Base-by-base conservation (phyloP, 495 filamentous ascomycete species). In the Daldinia concentrica region DNA sequence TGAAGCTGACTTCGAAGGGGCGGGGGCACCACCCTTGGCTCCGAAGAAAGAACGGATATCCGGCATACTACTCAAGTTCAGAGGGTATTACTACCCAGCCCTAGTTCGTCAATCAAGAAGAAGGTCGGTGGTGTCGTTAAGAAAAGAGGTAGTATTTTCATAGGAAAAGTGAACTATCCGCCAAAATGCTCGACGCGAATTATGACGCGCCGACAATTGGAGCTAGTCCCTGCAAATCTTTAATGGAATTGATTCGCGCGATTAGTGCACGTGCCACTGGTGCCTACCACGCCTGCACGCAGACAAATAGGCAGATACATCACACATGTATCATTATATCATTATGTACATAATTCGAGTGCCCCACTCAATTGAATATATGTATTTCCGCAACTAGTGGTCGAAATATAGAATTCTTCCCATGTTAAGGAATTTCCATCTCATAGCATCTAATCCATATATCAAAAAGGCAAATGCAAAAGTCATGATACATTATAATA, bases 31-130 rank as follows among this genome's bases (percentile, higher is more conserved):
- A 17, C 83, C 85, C 72, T 88, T 90, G 34, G 88, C 85, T 15
- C 87, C 87, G 79, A 97, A 95, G 74, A 95, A 97, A 71, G 80
- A 90, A 58, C 93, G 83, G 66, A 96, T 96, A 83, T 96, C 93
- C 66, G 92, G 87, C 91, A 93, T 94, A 39, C 41, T 70, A 69
- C 50, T 37, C 6, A 26, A 50, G 6, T 19, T n/a, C 19, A 24
- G 43, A 22, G 43, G 9, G 14, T 22, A 55, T 27, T 37, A n/a
- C 14, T 26, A 6, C 1, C 22, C 26, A 26, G 32, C 34, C 12
- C 6, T 12, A 22, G 7, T 17, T 19, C 6, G 9, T 17, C n/a
- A 7, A 61, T 60, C 17, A 64, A 64, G 19, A 8, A 37, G 27
- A 37, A 60, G 4, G 34, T 19, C 2, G 2, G 30, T 26, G 41